Percentiles rank a stretch among this genome's conserved stretches.
Evolutionary conservation across 164 flowering plant genomes (phyloP).

Genomic region (Tetracentron sinense): DNA sequence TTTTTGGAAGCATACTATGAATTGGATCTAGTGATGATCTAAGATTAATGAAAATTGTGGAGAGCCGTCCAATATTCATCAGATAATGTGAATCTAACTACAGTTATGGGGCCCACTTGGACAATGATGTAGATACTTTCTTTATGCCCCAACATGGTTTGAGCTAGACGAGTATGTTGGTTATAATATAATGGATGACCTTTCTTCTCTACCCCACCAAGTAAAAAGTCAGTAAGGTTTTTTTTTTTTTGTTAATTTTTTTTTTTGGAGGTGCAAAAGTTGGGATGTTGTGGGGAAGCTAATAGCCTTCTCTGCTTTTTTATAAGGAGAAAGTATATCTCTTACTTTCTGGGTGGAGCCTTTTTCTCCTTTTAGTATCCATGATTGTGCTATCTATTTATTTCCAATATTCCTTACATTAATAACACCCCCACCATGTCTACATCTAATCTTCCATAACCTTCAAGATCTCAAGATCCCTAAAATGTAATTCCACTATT

Average conservation of each 20-base stretch:
- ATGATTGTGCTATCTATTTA: conserved; percentile 8
- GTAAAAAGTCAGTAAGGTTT: no score
- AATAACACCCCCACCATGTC: not conserved
- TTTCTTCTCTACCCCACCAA: conserved; percentile 3
- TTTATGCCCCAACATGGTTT: not conserved
- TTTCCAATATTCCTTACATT: not conserved
- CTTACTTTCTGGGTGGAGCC: conserved; percentile 6
- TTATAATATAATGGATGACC: not conserved
- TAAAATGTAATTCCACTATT: no score
- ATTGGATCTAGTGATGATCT: not conserved
- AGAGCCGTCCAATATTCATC: not conserved
- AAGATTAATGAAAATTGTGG: not conserved
- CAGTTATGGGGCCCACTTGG: not conserved
- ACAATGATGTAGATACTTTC: not conserved
- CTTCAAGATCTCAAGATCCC: not conserved
- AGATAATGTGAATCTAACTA: not conserved
- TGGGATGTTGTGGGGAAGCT: no score
- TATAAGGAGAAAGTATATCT: no score
- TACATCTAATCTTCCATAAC: not conserved
- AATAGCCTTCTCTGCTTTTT: not conserved
- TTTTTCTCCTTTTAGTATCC: conserved; percentile 1
- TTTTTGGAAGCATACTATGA: not conserved
- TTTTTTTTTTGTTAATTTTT: no score
- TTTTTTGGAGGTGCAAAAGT: no score
- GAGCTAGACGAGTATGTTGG: not conserved